Evolutionary conservation across 1,284 basidiomycete species (phyloP), one percentile per base, ranked within the genome.

Genomic region (Gomphus sp.): DNA sequence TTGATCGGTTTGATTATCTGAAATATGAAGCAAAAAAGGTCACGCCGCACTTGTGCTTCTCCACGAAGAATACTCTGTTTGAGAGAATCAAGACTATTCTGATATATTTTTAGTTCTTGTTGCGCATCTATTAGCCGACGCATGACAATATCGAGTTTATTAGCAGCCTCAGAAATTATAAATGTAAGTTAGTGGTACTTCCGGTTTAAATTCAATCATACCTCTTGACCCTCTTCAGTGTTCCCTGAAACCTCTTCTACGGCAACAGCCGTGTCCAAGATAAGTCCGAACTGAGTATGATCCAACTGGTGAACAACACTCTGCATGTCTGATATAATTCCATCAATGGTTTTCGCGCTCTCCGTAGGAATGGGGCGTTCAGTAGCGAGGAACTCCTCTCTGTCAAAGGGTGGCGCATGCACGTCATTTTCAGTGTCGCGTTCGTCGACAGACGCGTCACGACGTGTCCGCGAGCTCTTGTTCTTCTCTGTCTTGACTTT

Each of bases 71-170:
- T 69, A 43, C 73, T 69, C 65, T 87, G 80, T 44, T 81, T 72
- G 2, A 93, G 69, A 4, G 76, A 75, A 22, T 76, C 73, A 36
- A 93, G 69, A 7, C 77, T 73, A 47, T 77, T 66, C 60, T 79
- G 76, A 62, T 89, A 82, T 6, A 74, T 69, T 18, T 68, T 69
- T 71, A 90, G 80, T 64, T 84, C 80, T 5, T 76, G 73, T 52
- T 82, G 76, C 4, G 85, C 76, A 63, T 90, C 87, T 18, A 91
- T 71, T 6, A 89, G 73, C 48, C 80, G 76, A 65, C 78, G 81
- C 80, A 91, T 85, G 50, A 84, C 73, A 9, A 55, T 54, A 60
- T 91, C 88, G 4, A 91, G 73, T 62, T 81, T 74, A n/a, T 87
- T 66, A 47, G 76, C 72, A 87, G 33, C 43, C 28, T 43, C 47